Evolutionary conservation across 495 filamentous ascomycete species (phyloP).

Genomic region (Amphirosellinia nigrospora): DNA sequence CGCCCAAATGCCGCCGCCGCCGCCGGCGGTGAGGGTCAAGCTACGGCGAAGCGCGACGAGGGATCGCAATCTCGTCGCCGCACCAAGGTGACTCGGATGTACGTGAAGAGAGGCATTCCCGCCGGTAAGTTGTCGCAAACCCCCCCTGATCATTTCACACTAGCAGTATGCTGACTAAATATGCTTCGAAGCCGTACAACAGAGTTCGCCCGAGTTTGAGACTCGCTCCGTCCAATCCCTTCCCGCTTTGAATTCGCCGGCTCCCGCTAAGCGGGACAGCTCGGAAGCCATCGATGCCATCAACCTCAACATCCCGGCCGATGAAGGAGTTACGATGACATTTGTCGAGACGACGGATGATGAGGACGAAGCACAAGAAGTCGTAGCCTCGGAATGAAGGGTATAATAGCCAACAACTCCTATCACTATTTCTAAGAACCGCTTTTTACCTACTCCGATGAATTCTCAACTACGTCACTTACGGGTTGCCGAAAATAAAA

Average conservation of each 20-base stretch:
- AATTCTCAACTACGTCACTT: no score
- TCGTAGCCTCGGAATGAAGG: slow-evolving; percentile 15
- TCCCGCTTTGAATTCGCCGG: slow-evolving; percentile 29
- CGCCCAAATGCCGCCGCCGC: slow-evolving; percentile 33
- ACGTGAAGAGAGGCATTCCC: slow-evolving; percentile 52
- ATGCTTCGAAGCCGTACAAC: slow-evolving; percentile 42
- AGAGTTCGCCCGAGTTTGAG: slow-evolving; percentile 39
- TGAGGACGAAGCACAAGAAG: slow-evolving; percentile 33
- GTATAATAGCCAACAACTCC: slow-evolving; percentile 18
- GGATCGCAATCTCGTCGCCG: slow-evolving; percentile 40
- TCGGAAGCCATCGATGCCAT: slow-evolving; percentile 49
- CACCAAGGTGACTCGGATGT: slow-evolving; percentile 58
- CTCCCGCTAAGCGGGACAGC: slow-evolving; percentile 38
- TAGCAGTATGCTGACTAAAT: slow-evolving; percentile 27
- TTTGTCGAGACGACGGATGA: slow-evolving; percentile 53
- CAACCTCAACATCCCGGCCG: slow-evolving; percentile 55
- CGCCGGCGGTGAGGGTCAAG: slow-evolving; percentile 25
- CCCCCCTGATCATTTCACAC: neutral
- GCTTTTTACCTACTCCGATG: neutral
- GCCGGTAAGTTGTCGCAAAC: slow-evolving; percentile 43
- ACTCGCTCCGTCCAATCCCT: slow-evolving; percentile 38
- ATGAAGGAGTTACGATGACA: slow-evolving; percentile 56
- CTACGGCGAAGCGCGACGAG: slow-evolving; percentile 41
- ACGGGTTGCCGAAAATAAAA: neutral
- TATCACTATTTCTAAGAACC: slow-evolving; percentile 14